Percentiles rank a stretch among this genome's conserved stretches.
These are phyloP conservation scores for Triangularia verruculosa DNA, from an alignment of 2,329 filamentous ascomycete genomes.

Conservation along the genomic window DNA sequence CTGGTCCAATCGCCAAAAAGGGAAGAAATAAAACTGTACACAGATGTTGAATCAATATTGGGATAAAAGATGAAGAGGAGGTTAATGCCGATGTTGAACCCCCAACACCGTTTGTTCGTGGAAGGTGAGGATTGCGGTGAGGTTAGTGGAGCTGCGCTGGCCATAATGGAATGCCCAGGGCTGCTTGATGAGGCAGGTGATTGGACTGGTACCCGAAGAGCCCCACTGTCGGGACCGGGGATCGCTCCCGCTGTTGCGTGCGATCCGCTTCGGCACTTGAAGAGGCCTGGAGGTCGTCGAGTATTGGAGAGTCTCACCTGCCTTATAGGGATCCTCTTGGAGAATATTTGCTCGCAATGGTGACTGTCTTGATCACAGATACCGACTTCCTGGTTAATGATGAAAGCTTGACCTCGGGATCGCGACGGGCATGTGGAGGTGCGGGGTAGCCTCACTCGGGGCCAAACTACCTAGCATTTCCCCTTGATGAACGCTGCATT, in stretches of 20 bases:
- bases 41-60: not conserved
- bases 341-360: too few species aligned
- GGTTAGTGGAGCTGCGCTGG: not conserved
- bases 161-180: not conserved
- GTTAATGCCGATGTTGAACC: not conserved
- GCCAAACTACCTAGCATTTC: not conserved
- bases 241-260: not conserved
- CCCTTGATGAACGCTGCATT: not conserved
- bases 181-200: constrained; percentile 2
- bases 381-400: too few species aligned
- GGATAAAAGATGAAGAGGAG: not conserved
- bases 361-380: too few species aligned
- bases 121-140: not conserved
- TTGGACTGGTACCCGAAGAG: not conserved
- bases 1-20: not conserved
- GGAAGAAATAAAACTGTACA: not conserved
- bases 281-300: too few species aligned
- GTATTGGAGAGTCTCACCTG: too few species aligned
- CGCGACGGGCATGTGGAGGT: too few species aligned
- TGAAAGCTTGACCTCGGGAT: too few species aligned
- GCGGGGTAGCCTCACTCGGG: not conserved
- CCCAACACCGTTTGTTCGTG: not conserved
- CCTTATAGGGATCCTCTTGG: too few species aligned
- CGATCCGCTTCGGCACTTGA: too few species aligned
- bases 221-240: not conserved